Evolutionary conservation across 129 eudicot genomes (phyloP).

Genomic region (Cynara cardunculus): DNA sequence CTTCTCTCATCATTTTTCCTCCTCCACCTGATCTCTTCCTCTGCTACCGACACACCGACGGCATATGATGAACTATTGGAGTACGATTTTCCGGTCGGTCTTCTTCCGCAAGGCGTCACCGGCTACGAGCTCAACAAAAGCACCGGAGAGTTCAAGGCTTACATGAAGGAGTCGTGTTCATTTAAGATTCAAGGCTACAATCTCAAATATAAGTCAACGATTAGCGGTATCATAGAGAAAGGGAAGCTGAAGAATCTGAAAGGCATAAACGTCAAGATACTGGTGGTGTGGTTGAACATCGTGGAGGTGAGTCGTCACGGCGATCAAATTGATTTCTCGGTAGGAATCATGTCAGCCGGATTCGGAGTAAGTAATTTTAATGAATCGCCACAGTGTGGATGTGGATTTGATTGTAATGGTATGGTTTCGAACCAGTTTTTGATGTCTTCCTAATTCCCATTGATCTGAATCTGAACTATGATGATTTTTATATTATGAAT

Average conservation of each 20-base stretch:
- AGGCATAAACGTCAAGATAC: constrained; percentile 45
- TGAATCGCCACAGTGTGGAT: constrained; percentile 51
- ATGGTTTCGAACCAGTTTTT: neutral
- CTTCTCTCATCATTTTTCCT: neutral
- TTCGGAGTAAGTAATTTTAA: constrained; percentile 41
- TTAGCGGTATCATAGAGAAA: constrained; percentile 40
- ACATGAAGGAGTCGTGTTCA: constrained; percentile 33
- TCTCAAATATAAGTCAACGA: constrained; percentile 39
- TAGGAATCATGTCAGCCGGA: constrained; percentile 44
- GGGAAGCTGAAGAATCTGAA: constrained; percentile 36
- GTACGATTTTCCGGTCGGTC: constrained; percentile 49
- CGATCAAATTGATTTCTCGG: constrained; percentile 35
- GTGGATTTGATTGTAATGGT: constrained; percentile 41
- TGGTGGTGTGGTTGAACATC: constrained; percentile 45
- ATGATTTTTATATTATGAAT: constrained; percentile 15
- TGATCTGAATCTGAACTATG: neutral
- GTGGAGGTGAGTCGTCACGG: constrained; percentile 40
- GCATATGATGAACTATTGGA: constrained; percentile 40
- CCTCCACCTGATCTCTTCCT: constrained; percentile 11
- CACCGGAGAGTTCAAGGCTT: constrained; percentile 46
- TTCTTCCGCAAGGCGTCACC: constrained; percentile 50
- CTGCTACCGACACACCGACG: constrained; percentile 16
- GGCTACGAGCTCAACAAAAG: constrained; percentile 38
- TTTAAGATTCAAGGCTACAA: constrained; percentile 38
- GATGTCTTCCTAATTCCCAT: constrained; percentile 4